Base-by-base conservation (phyloP, 2,329 filamentous ascomycete species). In the Paraconiothyrium sp. region DNA sequence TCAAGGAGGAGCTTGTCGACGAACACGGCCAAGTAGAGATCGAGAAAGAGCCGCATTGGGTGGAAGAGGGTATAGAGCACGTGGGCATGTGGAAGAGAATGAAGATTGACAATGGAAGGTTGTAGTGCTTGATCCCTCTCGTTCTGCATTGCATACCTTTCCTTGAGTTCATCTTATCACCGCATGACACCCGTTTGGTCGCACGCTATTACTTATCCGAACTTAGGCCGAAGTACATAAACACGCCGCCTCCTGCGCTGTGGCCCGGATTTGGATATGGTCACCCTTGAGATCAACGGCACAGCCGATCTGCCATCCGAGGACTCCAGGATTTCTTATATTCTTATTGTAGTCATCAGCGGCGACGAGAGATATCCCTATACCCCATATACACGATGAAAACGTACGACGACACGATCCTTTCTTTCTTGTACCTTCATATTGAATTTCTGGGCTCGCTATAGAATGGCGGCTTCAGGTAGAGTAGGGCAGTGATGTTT, bases 41-140 rank as follows among this genome's bases (percentile, higher is more conserved):
- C 20, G 39, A 57, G 2, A 73, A 72, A 22, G 75, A 78, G 58
- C 69, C 68, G 35, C 73, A 69, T 34, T 97, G 93, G 93, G 83
- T 84, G 64, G 93, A 97, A 77, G 93, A 95, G 72, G 92, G 91
- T 4, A 94, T 97, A 58, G 83, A 86, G 66, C 93, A 97, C 81
- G 85, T 96, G 20, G 93, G 92, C 62, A 96, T 97, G 93, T 97
- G 87, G 85, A 85, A 79, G 76, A 70, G 80, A 60, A 41, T 84
- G 20, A 76, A 79, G 59, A 63, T 82, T 46, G 69, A 68, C 20
- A 58, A 46, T 34, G 64, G 65, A 49, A 73, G 71, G 69, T 72
- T 71, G 65, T 68, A 69, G 39, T 47, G 48, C 39, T 47, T 41
- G 20, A n/a, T 30, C 32, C 49, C 57, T 41, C 9, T n/a, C n/a